Evolutionary conservation across 2,329 filamentous ascomycete genomes (phyloP).

Genomic region (Diaporthe citriasiana): DNA sequence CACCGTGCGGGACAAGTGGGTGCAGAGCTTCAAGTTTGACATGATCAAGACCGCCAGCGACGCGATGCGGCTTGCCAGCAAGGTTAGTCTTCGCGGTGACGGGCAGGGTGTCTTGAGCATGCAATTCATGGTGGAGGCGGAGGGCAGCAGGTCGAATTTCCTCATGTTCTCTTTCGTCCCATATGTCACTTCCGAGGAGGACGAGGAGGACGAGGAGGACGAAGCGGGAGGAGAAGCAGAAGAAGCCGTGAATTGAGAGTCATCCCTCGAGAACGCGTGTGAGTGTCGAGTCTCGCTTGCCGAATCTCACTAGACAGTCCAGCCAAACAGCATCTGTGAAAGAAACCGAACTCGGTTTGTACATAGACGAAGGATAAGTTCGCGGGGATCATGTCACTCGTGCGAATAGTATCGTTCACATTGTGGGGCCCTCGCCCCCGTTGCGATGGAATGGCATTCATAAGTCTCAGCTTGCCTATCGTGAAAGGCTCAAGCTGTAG

Average conservation of each 20-base stretch:
- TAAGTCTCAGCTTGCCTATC: not conserved
- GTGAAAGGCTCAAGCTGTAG: not conserved
- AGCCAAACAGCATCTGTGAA: not conserved
- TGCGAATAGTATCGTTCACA: too few species aligned
- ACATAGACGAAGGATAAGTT: not conserved
- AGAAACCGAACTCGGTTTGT: not conserved
- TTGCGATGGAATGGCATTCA: not conserved
- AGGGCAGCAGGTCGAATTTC: slow-evolving; percentile 78
- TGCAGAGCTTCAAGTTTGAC: slow-evolving; percentile 87
- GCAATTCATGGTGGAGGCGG: slow-evolving; percentile 96
- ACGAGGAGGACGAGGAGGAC: slow-evolving; percentile 58
- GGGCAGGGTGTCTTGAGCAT: slow-evolving; percentile 90
- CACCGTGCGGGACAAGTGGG: slow-evolving; percentile 70
- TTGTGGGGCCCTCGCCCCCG: not conserved
- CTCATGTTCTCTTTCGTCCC: slow-evolving; percentile 88
- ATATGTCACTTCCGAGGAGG: slow-evolving; percentile 73
- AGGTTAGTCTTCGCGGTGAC: slow-evolving; percentile 92
- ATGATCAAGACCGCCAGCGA: slow-evolving; percentile 87
- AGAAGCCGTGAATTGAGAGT: slow-evolving; percentile 46
- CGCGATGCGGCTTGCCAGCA: slow-evolving; percentile 93
- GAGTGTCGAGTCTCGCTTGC: slow-evolving; percentile 17
- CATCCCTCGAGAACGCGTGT: slow-evolving; percentile 22
- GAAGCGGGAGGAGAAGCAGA: slow-evolving; percentile 53
- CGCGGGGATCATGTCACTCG: not conserved
- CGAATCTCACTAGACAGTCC: not conserved